These are phyloP conservation scores for Amborella trichopoda DNA, from an alignment of 164 flowering plant species.

Conservation along the genomic window DNA sequence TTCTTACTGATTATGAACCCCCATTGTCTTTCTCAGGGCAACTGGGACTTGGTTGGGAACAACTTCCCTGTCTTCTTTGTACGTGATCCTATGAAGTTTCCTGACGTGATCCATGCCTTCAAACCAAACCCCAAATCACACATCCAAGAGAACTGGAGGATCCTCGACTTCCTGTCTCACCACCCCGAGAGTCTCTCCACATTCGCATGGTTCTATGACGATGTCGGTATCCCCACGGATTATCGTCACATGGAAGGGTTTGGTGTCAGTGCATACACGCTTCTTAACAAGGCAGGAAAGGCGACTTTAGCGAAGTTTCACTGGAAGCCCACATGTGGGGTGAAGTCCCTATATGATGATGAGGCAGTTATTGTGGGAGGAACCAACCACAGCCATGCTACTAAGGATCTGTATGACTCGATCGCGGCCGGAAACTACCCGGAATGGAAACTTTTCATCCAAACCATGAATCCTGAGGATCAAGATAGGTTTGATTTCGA, in stretches of 20 bases:
- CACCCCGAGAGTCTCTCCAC: slow-evolving; percentile 90
- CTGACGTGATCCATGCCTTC: slow-evolving; percentile 75
- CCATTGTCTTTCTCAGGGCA: slow-evolving; percentile 25
- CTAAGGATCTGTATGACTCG: slow-evolving; percentile 89
- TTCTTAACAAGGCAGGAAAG: slow-evolving; percentile 77
- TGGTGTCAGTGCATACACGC: slow-evolving; percentile 83
- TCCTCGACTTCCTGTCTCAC: slow-evolving; percentile 79
- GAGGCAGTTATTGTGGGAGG: slow-evolving; percentile 85
- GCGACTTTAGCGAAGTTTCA: slow-evolving; percentile 83
- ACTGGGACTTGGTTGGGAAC: slow-evolving; percentile 81
- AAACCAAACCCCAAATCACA: slow-evolving; percentile 83
- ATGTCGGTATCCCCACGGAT: slow-evolving; percentile 80
- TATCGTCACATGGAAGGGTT: slow-evolving; percentile 97
- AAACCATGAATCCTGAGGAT: slow-evolving; percentile 78
- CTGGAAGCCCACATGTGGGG: slow-evolving; percentile 98
- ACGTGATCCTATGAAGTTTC: slow-evolving; percentile 82
- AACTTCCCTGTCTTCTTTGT: slow-evolving; percentile 75
- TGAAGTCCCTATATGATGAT: slow-evolving; percentile 73
- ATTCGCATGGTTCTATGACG: slow-evolving; percentile 87
- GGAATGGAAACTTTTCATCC: slow-evolving; percentile 92
- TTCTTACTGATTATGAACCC: no score
- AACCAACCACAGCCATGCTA: slow-evolving; percentile 95
- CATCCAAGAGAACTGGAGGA: slow-evolving; percentile 79
- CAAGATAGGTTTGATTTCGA: slow-evolving; percentile 87
- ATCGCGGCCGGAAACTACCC: slow-evolving; percentile 91